A percentile compares a stretch with the other conserved stretches of the same genome.
phyloP scores from a whole-genome alignment of 768 basidiomycete genomes.

The Podaxis mareebaensis region DNA sequence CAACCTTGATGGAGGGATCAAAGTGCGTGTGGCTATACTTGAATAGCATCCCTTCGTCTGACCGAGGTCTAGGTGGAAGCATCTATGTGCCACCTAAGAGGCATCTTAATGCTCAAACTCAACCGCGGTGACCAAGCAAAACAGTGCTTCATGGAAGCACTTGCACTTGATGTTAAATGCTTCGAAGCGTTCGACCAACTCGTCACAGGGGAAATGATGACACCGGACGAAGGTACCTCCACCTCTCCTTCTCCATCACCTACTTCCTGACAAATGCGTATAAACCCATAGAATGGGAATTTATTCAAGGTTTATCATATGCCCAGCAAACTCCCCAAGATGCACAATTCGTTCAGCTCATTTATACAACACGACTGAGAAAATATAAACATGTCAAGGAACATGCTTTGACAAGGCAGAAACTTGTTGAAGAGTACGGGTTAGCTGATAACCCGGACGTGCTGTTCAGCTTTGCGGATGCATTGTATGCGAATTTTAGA shows the following conservation, averaged over 20 bases:
- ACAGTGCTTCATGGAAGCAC: conserved; percentile 92
- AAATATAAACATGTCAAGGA: conserved; percentile 87
- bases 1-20: conserved; percentile 91
- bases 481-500: conserved; percentile 81
- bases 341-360: conserved; percentile 87
- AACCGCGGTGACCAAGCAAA: conserved; percentile 92
- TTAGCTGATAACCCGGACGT: conserved; percentile 93
- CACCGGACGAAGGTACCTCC: conserved; percentile 85
- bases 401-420: conserved; percentile 75
- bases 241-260: neutral
- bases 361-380: conserved; percentile 88
- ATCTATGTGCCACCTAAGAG: conserved; percentile 94
- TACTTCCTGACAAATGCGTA: neutral
- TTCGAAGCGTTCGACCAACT: conserved; percentile 94
- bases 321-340: conserved; percentile 83
- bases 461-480: conserved; percentile 86
- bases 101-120: conserved; percentile 90
- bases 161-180: conserved; percentile 93
- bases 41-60: neutral
- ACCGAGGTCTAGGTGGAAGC: conserved; percentile 74
- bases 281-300: conserved; percentile 82
- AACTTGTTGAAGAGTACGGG: conserved; percentile 81
- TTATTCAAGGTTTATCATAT: conserved; percentile 84
- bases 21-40: conserved; percentile 47
- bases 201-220: conserved; percentile 93